Base-by-base conservation (phyloP, 352 stramenopile species). In the Phytophthora sp. region DNA sequence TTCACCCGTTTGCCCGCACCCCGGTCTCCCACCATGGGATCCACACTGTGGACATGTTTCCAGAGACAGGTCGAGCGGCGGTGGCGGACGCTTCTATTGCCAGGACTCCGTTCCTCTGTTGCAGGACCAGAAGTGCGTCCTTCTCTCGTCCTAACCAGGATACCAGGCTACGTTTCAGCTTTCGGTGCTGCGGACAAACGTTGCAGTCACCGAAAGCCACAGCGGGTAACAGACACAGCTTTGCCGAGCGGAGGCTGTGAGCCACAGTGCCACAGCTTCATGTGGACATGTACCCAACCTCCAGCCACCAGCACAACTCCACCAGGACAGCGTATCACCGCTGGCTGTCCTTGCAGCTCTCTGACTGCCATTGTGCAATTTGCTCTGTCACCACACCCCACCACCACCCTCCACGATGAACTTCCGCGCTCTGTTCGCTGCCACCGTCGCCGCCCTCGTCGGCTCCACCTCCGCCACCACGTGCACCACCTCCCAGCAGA, bases 401-500 rank as follows among this genome's bases (percentile, higher is more conserved):
- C 39, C 16, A 31, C 49, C 31, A 20, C 42, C 51, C 54, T 26
- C 24, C 63, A 62, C 15, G 30, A 72, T 72, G 64, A 67, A 72
- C 64, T 67, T 72, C 51, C 16, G 33, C 18, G 64, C 57, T 50
- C 57, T 69, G 16, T 49, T 74, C 47, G 54, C 54, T 33, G 66
- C 55, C 39, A 57, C 66, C 35, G 60, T 60, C 49, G 54, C 50
- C 13, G 41, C 44, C 31, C 49, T 52, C 57, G 21, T 71, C 31
- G 30, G 57, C 36, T 47, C 53, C 9, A 57, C 30, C 33, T 36
- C 31, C 47, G 65, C 57, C 45, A 51, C 55, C 11, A 50, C 54
- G 23, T 71, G 63, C 63, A 71, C 63, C n/a, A 30, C 30, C 1
- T 39, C 57, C 5, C 57, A 73, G 57, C 52, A 62, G 52, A 72